A percentile compares a stretch with the other conserved stretches of the same genome.
phyloP scores from a whole-genome alignment of 768 basidiomycete species.

The Cystobasidium tubakii region DNA sequence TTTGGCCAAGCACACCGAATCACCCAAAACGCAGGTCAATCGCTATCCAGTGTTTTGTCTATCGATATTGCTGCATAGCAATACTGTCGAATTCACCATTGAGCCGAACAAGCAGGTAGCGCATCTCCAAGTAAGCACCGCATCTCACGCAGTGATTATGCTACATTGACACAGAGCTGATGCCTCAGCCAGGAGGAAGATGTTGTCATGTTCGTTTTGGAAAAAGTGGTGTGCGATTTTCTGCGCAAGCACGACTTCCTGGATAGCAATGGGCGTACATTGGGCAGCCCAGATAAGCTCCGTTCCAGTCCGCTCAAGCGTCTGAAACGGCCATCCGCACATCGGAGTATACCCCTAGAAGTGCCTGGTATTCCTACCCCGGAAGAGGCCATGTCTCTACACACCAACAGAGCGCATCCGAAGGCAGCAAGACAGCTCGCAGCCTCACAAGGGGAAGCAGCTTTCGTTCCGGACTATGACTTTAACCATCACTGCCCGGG shows the following conservation, averaged over 20 bases:
- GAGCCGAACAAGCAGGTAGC: constrained; percentile 70
- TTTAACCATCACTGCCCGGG: too few relatives aligned
- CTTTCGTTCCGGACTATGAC: too few relatives aligned
- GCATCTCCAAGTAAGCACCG: constrained; percentile 59
- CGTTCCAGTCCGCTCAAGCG: neutral
- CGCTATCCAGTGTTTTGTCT: constrained; percentile 77
- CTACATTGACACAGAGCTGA: neutral
- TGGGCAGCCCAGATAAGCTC: neutral
- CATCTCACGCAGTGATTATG: neutral
- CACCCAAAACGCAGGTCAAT: constrained; percentile 51
- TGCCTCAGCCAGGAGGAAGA: neutral
- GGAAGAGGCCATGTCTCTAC: neutral
- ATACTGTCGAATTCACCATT: constrained; percentile 67
- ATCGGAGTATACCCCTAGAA: neutral
- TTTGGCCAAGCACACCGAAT: constrained; percentile 23
- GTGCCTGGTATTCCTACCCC: neutral
- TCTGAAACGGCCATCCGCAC: neutral
- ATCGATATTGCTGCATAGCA: constrained; percentile 63
- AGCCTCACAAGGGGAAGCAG: too few relatives aligned
- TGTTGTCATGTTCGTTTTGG: neutral
- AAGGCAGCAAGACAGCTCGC: too few relatives aligned
- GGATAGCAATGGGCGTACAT: neutral
- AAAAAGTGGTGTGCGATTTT: neutral
- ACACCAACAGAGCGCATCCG: too few relatives aligned
- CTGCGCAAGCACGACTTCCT: neutral